phyloP scores from a whole-genome alignment of 208 protist species.

The Trichomonas vaginalis region DNA sequence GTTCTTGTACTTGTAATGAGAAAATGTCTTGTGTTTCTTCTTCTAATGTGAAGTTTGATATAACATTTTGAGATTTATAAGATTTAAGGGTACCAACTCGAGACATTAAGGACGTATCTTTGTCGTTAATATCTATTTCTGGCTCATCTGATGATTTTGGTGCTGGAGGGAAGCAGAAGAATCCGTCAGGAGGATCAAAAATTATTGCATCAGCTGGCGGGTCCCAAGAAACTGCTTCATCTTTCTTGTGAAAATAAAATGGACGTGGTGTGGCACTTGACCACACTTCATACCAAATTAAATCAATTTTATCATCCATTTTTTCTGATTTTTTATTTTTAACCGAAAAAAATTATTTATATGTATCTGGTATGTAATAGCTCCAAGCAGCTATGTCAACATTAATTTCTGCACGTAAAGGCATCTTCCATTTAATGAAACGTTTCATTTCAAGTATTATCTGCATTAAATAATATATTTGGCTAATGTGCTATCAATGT shows the following conservation, averaged over 20 bases:
- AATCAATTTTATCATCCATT: neutral
- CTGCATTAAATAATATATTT: no score
- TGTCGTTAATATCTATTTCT: neutral
- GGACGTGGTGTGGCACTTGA: neutral
- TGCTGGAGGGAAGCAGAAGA: neutral
- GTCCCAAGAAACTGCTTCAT: neutral
- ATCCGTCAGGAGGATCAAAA: neutral
- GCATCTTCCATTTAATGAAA: no score
- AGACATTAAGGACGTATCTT: neutral
- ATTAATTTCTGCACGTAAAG: no score
- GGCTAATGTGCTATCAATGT: no score
- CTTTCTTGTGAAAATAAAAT: neutral
- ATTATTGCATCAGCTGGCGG: neutral
- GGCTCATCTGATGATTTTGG: neutral
- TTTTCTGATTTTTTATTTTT: no score
- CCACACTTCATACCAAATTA: neutral
- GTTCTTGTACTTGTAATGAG: neutral
- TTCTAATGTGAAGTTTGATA: neutral
- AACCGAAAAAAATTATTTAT: no score
- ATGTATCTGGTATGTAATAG: no score
- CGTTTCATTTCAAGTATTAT: no score
- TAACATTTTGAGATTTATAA: neutral
- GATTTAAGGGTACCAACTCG: neutral
- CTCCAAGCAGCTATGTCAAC: no score
- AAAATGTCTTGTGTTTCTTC: neutral